Evolutionary conservation across 495 filamentous ascomycete genomes (phyloP).

Genomic region (Filosporella fistucella): DNA sequence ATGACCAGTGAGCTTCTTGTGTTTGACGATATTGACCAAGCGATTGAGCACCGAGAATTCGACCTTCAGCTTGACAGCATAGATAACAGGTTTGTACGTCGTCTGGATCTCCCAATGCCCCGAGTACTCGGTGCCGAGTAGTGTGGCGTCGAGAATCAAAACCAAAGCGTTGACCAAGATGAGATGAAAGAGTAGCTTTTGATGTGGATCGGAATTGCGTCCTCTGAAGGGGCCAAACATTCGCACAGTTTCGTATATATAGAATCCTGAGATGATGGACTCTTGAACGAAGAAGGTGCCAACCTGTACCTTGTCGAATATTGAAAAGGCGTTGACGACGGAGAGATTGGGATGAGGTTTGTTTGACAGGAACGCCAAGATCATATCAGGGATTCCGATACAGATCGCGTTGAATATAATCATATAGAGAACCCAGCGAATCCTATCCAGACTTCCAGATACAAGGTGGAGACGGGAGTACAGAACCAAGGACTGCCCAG

Average conservation of each 20-base stretch:
- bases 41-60: constrained; percentile 59
- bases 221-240: constrained; percentile 22
- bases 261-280: constrained; percentile 50
- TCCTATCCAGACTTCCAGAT: constrained; percentile 38
- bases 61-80: constrained; percentile 62
- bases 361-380: constrained; percentile 35
- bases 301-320: constrained; percentile 55
- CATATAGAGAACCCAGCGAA: constrained; percentile 52
- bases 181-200: constrained; percentile 33
- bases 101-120: constrained; percentile 49
- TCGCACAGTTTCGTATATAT: constrained; percentile 49
- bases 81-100: constrained; percentile 51
- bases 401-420: constrained; percentile 52
- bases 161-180: constrained; percentile 44
- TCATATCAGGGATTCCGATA: constrained; percentile 51
- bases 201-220: constrained; percentile 20
- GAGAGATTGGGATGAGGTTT: constrained; percentile 39
- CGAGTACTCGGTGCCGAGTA: constrained; percentile 47
- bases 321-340: constrained; percentile 39
- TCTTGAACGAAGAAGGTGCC: constrained; percentile 56
- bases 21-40: constrained; percentile 28
- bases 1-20: too few species aligned
- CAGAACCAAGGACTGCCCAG: constrained; percentile 62
- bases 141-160: constrained; percentile 43
- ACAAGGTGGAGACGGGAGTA: constrained; percentile 65